phyloP scores from a whole-genome alignment of 164 flowering plant genomes.

The Santalum album region DNA sequence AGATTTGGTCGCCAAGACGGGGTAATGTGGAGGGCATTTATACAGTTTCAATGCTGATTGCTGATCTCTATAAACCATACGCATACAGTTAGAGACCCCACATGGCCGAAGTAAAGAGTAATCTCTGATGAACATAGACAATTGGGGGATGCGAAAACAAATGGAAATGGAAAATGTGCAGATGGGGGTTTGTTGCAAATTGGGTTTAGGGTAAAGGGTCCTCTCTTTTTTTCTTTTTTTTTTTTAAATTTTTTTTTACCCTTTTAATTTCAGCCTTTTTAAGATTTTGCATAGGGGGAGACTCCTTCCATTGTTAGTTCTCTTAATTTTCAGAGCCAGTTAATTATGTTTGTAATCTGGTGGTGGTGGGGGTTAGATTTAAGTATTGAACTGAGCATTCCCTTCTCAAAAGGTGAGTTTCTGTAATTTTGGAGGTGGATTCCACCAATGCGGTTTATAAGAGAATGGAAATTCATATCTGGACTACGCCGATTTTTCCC shows the following conservation, averaged over 20 bases:
- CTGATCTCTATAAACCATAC: conserved; percentile 12
- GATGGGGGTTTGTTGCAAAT: conserved; percentile 9
- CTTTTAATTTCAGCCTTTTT: not conserved
- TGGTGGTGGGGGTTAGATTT: conserved; percentile 16
- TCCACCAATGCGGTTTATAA: conserved; percentile 28
- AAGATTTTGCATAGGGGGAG: conserved; percentile 19
- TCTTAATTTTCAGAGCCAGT: not conserved
- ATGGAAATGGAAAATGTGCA: conserved; percentile 10
- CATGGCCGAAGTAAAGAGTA: conserved; percentile 10
- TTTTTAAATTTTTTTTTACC: not conserved
- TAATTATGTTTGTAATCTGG: conserved; percentile 19
- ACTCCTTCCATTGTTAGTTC: conserved; percentile 11
- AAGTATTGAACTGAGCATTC: conserved; percentile 10
- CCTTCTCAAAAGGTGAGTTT: conserved; percentile 21
- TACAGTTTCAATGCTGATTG: conserved; percentile 4
- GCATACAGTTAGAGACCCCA: conserved; percentile 7
- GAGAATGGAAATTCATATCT: conserved; percentile 11
- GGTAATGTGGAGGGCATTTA: conserved; percentile 5
- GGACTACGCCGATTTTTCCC: not conserved
- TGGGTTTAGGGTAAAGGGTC: conserved; percentile 5
- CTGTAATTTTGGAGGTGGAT: conserved; percentile 30
- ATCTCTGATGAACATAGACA: conserved; percentile 14
- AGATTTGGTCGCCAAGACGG: conserved; percentile 9
- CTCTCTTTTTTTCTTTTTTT: not conserved
- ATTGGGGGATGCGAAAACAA: not conserved